Conservation (phyloP, 495 filamentous ascomycete genomes). For the Aspergillus sclerotioniger region DNA sequence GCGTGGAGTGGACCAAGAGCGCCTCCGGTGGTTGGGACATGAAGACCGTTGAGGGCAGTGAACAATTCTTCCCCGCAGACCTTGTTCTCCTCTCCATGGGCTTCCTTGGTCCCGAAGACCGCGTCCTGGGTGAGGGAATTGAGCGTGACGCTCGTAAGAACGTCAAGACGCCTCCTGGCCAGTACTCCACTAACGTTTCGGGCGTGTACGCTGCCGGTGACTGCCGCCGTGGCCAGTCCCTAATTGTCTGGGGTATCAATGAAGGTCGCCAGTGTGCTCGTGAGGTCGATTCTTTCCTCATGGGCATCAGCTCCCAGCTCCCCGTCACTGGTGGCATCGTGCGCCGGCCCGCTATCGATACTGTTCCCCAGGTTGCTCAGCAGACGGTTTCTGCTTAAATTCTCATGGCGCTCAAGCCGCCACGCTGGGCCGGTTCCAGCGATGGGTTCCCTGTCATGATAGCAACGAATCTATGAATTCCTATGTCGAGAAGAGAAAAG, state of each 20-base stretch:
- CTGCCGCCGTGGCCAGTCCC: constrained; percentile 91
- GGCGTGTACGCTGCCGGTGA: constrained; percentile 97
- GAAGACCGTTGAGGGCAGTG: constrained; percentile 93
- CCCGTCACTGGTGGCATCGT: constrained; percentile 96
- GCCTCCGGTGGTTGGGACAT: constrained; percentile 96
- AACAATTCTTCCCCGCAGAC: constrained; percentile 97
- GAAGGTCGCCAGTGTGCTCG: constrained; percentile 93
- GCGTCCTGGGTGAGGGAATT: constrained; percentile 79
- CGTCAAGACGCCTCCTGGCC: constrained; percentile 89
- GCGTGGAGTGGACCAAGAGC: constrained; percentile 95
- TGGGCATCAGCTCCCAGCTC: constrained; percentile 68
- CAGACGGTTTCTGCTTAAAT: constrained; percentile 32
- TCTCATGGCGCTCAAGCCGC: neutral
- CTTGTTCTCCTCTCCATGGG: constrained; percentile 97
- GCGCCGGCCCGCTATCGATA: constrained; percentile 65
- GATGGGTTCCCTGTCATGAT: constrained; percentile 16
- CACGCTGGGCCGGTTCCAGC: constrained; percentile 19
- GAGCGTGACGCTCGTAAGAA: constrained; percentile 96
- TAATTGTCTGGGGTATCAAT: constrained; percentile 99
- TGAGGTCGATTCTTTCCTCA: constrained; percentile 89
- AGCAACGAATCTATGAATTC: constrained; percentile 21
- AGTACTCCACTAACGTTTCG: constrained; percentile 83
- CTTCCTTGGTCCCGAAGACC: constrained; percentile 93
- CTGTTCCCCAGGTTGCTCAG: constrained; percentile 35
- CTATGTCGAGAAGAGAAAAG: constrained; percentile 16